phyloP scores from a whole-genome alignment of 139 green algal species.

The Micractinium sp. region DNA sequence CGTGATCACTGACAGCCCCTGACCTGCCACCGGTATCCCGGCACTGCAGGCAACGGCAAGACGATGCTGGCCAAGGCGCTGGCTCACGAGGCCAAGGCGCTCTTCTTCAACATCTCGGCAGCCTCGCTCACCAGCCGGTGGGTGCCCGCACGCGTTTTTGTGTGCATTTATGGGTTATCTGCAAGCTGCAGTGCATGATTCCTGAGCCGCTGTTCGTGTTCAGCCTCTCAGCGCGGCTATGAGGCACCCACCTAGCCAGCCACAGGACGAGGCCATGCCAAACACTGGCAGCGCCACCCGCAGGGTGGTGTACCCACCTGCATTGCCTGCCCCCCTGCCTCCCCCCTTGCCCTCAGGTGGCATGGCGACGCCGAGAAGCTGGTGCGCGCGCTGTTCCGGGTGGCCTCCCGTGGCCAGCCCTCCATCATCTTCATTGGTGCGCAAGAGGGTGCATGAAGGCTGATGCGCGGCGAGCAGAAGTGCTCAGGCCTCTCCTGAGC shows the following conservation, averaged over 20 bases:
- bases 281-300: no score
- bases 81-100: conserved; percentile 66
- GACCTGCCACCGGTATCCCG: no score
- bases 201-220: no score
- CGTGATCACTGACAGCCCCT: not conserved
- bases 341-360: conserved; percentile 73
- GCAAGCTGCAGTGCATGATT: not conserved
- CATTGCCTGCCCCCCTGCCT: not conserved
- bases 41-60: not conserved
- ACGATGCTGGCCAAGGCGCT: conserved; percentile 68
- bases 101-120: conserved; percentile 91
- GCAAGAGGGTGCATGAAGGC: not conserved
- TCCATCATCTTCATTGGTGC: conserved; percentile 87
- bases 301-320: no score
- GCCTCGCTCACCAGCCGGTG: conserved; percentile 79
- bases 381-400: conserved; percentile 72
- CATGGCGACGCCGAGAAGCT: conserved; percentile 96
- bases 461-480: not conserved
- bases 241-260: no score
- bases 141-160: no score
- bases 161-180: no score
- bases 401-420: conserved; percentile 64
- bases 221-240: no score
- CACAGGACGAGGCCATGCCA: no score
- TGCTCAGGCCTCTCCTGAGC: not conserved